phyloP scores from a whole-genome alignment of 257 asterid genomes.

The Gentiana macrophylla region DNA sequence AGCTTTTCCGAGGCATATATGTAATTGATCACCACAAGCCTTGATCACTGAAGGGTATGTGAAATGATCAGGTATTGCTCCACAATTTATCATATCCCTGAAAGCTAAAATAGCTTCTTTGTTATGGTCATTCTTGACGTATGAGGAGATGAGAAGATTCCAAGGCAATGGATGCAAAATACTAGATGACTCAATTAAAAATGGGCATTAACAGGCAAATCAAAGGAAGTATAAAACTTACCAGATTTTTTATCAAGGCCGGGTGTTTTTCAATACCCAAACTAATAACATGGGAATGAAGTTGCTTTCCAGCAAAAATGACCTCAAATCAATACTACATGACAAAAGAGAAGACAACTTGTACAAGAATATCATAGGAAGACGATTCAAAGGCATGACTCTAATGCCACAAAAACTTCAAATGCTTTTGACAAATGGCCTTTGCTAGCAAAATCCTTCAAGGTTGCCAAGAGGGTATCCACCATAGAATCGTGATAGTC shows the following conservation, averaged over 20 bases:
- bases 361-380: slow-evolving; percentile 25
- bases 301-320: slow-evolving; percentile 54
- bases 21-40: slow-evolving; percentile 69
- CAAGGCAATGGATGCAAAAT: slow-evolving; percentile 55
- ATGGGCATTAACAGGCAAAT: slow-evolving; percentile 37
- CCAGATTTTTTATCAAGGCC: slow-evolving; percentile 50
- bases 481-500: slow-evolving; percentile 32
- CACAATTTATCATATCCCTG: slow-evolving; percentile 40
- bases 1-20: slow-evolving; percentile 47
- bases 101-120: slow-evolving; percentile 42
- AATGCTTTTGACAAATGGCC: slow-evolving; percentile 62
- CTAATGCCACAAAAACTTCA: slow-evolving; percentile 35
- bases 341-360: slow-evolving; percentile 48
- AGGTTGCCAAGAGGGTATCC: slow-evolving; percentile 37
- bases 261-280: slow-evolving; percentile 43
- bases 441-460: slow-evolving; percentile 45
- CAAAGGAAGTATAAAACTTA: slow-evolving; percentile 41
- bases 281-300: slow-evolving; percentile 56
- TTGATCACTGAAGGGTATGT: slow-evolving; percentile 81
- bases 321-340: slow-evolving; percentile 42
- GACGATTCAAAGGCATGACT: slow-evolving; percentile 24
- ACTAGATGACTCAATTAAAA: slow-evolving; percentile 32
- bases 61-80: slow-evolving; percentile 50
- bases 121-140: slow-evolving; percentile 31
- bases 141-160: slow-evolving; percentile 73